These are phyloP conservation scores for Neurospora sp. DNA, from an alignment of 495 filamentous ascomycete genomes.

Conservation along the genomic window DNA sequence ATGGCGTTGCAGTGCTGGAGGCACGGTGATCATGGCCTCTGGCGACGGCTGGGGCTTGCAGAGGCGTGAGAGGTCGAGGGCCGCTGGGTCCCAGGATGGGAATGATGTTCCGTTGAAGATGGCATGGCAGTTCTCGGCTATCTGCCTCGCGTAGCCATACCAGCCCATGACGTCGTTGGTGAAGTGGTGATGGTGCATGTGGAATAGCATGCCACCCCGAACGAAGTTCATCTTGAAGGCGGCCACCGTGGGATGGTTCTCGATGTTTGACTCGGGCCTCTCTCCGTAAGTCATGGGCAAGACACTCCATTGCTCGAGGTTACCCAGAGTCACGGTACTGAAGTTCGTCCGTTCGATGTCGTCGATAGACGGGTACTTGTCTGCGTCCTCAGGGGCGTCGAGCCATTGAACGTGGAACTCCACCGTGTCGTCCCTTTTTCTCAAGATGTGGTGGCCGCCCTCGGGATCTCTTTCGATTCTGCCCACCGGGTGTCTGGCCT, in stretches of 20 bases:
- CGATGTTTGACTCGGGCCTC: slow-evolving; percentile 28
- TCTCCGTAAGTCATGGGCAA: slow-evolving; percentile 32
- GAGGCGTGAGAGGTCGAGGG: slow-evolving; percentile 26
- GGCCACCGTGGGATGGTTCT: slow-evolving; percentile 22
- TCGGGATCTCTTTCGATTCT: slow-evolving; percentile 30
- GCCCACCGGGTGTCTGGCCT: slow-evolving; percentile 32
- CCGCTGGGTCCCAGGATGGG: slow-evolving; percentile 26
- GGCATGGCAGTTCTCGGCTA: slow-evolving; percentile 35
- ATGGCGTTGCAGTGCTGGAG: slow-evolving; percentile 15
- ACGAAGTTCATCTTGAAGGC: slow-evolving; percentile 36
- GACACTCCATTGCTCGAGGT: slow-evolving; percentile 23
- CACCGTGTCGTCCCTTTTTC: slow-evolving; percentile 32
- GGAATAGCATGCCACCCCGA: slow-evolving; percentile 31
- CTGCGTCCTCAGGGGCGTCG: slow-evolving; percentile 17
- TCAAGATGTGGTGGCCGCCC: slow-evolving; percentile 29
- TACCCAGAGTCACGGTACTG: slow-evolving; percentile 16
- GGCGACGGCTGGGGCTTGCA: slow-evolving; percentile 20
- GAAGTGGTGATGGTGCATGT: slow-evolving; percentile 36
- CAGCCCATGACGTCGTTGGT: slow-evolving; percentile 35
- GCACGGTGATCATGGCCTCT: not conserved
- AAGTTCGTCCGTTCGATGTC: slow-evolving; percentile 26
- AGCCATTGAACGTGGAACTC: slow-evolving; percentile 32
- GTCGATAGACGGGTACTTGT: slow-evolving; percentile 19
- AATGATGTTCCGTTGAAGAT: slow-evolving; percentile 19
- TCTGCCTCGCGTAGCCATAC: slow-evolving; percentile 27